Base-by-base conservation (phyloP, 164 flowering plant species). In the Aristolochia californica region DNA sequence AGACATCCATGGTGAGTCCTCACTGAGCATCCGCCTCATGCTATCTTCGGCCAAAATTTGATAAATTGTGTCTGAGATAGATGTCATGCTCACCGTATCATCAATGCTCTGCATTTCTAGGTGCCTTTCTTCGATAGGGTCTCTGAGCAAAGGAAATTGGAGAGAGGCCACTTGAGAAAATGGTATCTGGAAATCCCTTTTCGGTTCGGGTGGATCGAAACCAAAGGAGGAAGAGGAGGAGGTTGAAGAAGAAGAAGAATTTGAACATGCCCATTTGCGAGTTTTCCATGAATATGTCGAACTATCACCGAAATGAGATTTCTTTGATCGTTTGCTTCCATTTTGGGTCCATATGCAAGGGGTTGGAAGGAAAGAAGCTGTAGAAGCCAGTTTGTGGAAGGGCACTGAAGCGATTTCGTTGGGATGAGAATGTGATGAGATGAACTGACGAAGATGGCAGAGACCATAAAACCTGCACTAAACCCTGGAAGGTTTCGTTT, bases 1-100 rank as follows among this genome's bases (percentile, higher is more conserved):
- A 24, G 82, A 70, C 44, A 82, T 60, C 95, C 97, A 87, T 26
- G 95, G 86, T 17, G 90, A 88, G 68, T 86, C 87, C 24, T 79
- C 83, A 14, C 71, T 64, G 60, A 81, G 79, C 2, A 85, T 56
- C 45, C 84, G 73, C 15, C 22, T 20, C 18, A 48, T 15, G 17
- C 74, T 64, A 25, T 76, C 79, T 43, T 44, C 47, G 2, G 58
- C 24, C 26, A 43, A 48, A 57, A 68, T 43, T 11, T 45, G 57
- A 26, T 50, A 44, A 53, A 30, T 43, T 44, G 43, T 34, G 53
- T 45, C 57, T 1, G 74, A 24, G 27, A 65, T 43, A 43, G 45
- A 49, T 52, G 61, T 60, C 21, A 67, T 56, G 54, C 63, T 62
- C n/a, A 60, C 26, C 15, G 67, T 28, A 26, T 67, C 72, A 16